A percentile compares a stretch with the other conserved stretches of the same genome.
Conservation (phyloP, 2,329 filamentous ascomycete species). For the Aspergillus transmontanensis region DNA sequence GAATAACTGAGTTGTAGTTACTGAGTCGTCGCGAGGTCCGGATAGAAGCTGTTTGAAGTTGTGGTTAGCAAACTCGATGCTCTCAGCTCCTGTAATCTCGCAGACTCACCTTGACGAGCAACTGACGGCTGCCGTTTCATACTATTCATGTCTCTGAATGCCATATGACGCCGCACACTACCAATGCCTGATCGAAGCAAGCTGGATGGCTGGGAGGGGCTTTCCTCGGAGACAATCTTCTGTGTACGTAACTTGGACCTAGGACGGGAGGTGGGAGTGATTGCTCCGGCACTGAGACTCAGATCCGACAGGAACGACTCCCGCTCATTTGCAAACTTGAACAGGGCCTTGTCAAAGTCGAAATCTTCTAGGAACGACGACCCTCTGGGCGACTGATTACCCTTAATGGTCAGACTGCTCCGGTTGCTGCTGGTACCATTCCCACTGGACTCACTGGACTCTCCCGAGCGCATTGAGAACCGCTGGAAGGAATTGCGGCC, state of each 20-base stretch:
- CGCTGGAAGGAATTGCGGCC: slow-evolving; percentile 46
- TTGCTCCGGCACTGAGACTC: slow-evolving; percentile 81
- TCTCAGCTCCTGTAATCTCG: background rate
- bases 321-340: slow-evolving; percentile 94
- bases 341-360: slow-evolving; percentile 89
- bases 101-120: slow-evolving; percentile 69
- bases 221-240: slow-evolving; percentile 77
- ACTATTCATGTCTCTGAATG: slow-evolving; percentile 93
- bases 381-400: slow-evolving; percentile 35
- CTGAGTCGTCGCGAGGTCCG: slow-evolving; percentile 87
- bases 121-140: slow-evolving; percentile 81
- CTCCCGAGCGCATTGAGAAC: slow-evolving; percentile 53
- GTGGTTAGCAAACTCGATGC: slow-evolving; percentile 14
- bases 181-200: slow-evolving; percentile 67
- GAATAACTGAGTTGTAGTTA: slow-evolving; percentile 98
- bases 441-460: slow-evolving; percentile 39
- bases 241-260: slow-evolving; percentile 80
- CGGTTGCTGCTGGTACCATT: slow-evolving; percentile 62
- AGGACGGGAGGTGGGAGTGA: slow-evolving; percentile 65
- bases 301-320: slow-evolving; percentile 93
- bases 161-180: slow-evolving; percentile 89
- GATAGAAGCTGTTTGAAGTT: slow-evolving; percentile 58
- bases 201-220: slow-evolving; percentile 42
- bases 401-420: slow-evolving; percentile 65
- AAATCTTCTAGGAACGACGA: slow-evolving; percentile 63